Evolutionary conservation across 169 alveolate species (phyloP), one percentile per base, ranked within the genome.

Genomic region (Plasmodium gallinaceum): DNA sequence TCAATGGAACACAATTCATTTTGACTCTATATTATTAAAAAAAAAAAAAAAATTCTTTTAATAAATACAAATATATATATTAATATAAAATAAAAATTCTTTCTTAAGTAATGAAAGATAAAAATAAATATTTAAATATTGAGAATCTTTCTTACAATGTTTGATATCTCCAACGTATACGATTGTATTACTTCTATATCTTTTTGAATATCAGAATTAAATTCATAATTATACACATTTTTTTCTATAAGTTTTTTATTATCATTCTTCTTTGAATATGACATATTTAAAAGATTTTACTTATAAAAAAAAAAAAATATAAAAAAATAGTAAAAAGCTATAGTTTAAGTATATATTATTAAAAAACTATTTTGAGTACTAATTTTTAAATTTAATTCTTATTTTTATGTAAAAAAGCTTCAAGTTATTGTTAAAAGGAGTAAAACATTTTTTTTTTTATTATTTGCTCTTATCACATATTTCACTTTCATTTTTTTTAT

Each of bases 1-100:
- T 80, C 90, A 68, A 80, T 72, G 45, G 90, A 80, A 43, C 83
- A 80, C 5, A 39, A 62, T 80, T 80, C 90, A 68, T 80, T 39
- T 18, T 66, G 62, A 68, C 68, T 80, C 90, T 80, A 61, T 22
- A 68, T n/a, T n/a, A n/a, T n/a, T 65, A 65, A 66, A 66, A 66
- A 61, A 22, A 48, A 78, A 52, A 66, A 80, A 66, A 64, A 57
- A 60, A 18, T 42, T 43, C 43, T 7, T 39, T 43, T 68, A 2
- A 74, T 37, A 12, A 2, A 74, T 37, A 12, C 10, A 62, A 10
- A 74, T 18, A 18, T 60, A 61, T 62, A 74, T 42, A 43, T 58
- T 4, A 72, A 72, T 32, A 10, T 51, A 16, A 24, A 12, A 61
- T 54, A 73, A 8, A 45, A 18, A 12, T 7, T 0, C 60, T 22